These are phyloP conservation scores for Aureobasidium sp. DNA, from an alignment of 2,329 filamentous ascomycete species.

Conservation along the genomic window DNA sequence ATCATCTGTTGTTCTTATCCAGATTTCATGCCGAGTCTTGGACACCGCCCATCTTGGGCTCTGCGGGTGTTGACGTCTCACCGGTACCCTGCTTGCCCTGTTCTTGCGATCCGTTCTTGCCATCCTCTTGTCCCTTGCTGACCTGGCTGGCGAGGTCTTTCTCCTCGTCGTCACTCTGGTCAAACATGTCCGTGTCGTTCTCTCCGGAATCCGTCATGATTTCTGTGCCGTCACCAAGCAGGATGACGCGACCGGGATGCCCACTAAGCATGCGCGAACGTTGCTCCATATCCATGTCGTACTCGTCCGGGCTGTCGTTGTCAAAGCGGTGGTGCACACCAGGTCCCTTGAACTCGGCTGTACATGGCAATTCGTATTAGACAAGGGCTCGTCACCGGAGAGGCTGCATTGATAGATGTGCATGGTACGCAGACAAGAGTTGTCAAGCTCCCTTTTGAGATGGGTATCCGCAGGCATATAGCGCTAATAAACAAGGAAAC, in stretches of 20 bases:
- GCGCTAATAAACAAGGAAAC: slow-evolving; percentile 14
- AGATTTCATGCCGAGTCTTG: not conserved
- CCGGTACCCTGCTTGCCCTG: slow-evolving; percentile 20
- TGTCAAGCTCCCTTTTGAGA: slow-evolving; percentile 3
- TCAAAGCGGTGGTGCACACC: slow-evolving; percentile 45
- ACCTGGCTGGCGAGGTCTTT: slow-evolving; percentile 82
- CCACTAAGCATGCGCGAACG: slow-evolving; percentile 62
- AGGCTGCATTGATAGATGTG: not conserved
- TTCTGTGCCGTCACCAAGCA: slow-evolving; percentile 92
- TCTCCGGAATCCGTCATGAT: slow-evolving; percentile 67
- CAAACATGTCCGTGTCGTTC: slow-evolving; percentile 81
- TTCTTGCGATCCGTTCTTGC: slow-evolving; percentile 27
- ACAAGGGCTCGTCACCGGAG: slow-evolving; percentile 1
- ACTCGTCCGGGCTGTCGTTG: slow-evolving; percentile 47
- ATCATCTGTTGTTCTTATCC: not conserved
- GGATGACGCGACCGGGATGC: slow-evolving; percentile 76
- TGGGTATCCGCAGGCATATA: slow-evolving; percentile 15
- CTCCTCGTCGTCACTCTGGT: slow-evolving; percentile 54
- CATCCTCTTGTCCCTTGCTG: slow-evolving; percentile 50
- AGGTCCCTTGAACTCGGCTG: slow-evolving; percentile 46
- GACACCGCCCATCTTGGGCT: slow-evolving; percentile 25
- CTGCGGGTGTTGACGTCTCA: slow-evolving; percentile 20
- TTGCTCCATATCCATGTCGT: slow-evolving; percentile 67
- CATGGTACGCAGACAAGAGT: slow-evolving; percentile 6
- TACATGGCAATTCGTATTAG: slow-evolving; percentile 18